Evolutionary conservation across 164 flowering plant species (phyloP).

Genomic region (Piper betle): DNA sequence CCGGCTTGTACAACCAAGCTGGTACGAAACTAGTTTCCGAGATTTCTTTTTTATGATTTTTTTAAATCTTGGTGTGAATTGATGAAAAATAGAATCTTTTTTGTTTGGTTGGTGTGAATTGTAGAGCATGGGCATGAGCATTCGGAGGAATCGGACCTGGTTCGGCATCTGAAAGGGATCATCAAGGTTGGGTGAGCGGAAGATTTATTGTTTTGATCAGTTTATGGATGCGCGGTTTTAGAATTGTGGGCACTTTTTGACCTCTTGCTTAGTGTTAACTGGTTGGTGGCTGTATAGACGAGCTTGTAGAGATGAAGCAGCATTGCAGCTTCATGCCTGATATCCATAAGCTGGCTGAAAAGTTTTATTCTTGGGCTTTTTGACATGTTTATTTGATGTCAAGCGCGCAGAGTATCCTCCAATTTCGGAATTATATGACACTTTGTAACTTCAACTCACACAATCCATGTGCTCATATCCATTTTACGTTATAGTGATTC

Average conservation of each 20-base stretch:
- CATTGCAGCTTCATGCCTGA: too few relatives aligned
- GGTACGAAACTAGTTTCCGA: constrained; percentile 14
- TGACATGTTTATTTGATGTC: too few relatives aligned
- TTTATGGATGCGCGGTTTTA: not conserved
- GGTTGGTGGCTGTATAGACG: not conserved
- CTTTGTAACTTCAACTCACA: too few relatives aligned
- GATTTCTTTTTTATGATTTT: not conserved
- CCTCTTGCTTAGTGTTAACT: not conserved
- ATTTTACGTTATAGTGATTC: not conserved
- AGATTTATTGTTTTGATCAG: not conserved
- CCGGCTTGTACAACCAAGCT: constrained; percentile 46
- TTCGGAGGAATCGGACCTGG: constrained; percentile 56
- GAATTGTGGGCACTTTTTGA: not conserved
- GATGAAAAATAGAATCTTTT: not conserved
- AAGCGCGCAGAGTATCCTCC: too few relatives aligned
- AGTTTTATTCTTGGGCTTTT: too few relatives aligned
- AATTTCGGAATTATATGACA: too few relatives aligned
- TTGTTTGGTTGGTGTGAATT: not conserved
- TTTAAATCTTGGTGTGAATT: not conserved
- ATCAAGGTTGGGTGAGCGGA: constrained; percentile 48
- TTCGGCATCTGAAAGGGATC: constrained; percentile 72
- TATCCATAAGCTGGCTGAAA: too few relatives aligned
- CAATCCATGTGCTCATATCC: too few relatives aligned
- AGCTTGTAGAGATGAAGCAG: too few relatives aligned
- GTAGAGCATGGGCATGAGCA: constrained; percentile 75